Evolutionary conservation across 2,329 filamentous ascomycete genomes (phyloP), one percentile per base, ranked within the genome.

Genomic region (Fusarium goolgardi): DNA sequence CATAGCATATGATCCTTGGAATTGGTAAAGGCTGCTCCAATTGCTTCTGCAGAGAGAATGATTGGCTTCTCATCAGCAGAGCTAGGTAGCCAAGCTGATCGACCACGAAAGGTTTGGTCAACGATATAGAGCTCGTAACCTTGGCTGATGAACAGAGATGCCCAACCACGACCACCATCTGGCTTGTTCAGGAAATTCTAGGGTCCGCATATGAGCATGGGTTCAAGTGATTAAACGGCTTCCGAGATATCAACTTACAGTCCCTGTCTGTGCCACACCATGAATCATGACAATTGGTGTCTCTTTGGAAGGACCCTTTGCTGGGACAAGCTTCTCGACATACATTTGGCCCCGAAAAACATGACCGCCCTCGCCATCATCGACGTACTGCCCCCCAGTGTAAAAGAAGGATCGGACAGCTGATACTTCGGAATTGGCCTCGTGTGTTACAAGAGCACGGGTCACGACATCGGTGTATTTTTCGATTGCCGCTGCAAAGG

Each of bases 141-240:
- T 29, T 69, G 70, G 5, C 44, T 23, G 23, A 72, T 64, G 35
- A 72, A 73, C 8, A 21, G 51, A 6, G 71, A 71, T 1, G 71
- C 69, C 71, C 71, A 72, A 15, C 71, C 71, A 4, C 61, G 63
- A 18, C 68, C 66, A 2, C 70, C 69, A 3, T 72, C 69, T 3
- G 71, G 71, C 37, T 72, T 73, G 43, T 72, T 73, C 20, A 72
- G 39, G 25, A 71, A 72, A 32, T 72, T 72, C 70, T 72, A 27
- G n/a, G n/a, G 0, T 4, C 15, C 12, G 1, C 8, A 6, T 18
- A 20, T 60, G 34, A 49, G 50, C 27, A 47, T 25, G 6, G n/a
- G 18, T 3, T 46, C 2, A 0, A 2, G 27, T 20, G 20, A 5
- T 7, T 2, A 11, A 16, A 27, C 43, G 53, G 50, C 59, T 63